phyloP scores from a whole-genome alignment of 2,329 filamentous ascomycete genomes.

The Curvularia lunata region DNA sequence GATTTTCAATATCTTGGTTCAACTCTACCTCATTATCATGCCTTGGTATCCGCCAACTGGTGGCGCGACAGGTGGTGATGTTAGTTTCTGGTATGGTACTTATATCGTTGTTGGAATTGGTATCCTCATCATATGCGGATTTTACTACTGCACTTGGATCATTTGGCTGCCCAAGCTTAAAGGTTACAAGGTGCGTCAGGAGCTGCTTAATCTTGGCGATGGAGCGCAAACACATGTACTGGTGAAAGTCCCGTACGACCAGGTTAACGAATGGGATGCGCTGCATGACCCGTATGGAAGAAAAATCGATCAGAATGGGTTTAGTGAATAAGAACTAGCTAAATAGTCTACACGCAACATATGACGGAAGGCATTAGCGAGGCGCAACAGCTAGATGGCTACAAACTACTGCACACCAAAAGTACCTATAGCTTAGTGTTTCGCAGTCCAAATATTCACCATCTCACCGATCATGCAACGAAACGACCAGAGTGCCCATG shows the following conservation, averaged over 20 bases:
- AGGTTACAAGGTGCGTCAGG: neutral
- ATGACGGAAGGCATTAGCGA: too few relatives aligned
- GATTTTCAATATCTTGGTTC: slow-evolving; percentile 33
- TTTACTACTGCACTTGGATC: slow-evolving; percentile 42
- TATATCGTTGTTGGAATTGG: slow-evolving; percentile 69
- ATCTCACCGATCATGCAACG: too few relatives aligned
- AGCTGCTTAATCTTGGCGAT: neutral
- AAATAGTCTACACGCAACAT: too few relatives aligned
- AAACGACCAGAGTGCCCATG: too few relatives aligned
- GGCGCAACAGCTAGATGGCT: too few relatives aligned
- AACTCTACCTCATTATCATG: slow-evolving; percentile 63
- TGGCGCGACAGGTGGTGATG: slow-evolving; percentile 54
- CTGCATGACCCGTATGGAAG: too few relatives aligned
- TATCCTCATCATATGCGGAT: slow-evolving; percentile 26
- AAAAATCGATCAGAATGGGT: too few relatives aligned
- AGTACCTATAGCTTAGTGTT: too few relatives aligned
- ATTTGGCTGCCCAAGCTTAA: slow-evolving; percentile 1
- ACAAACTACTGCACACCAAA: too few relatives aligned
- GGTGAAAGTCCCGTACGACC: neutral
- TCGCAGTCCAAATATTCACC: too few relatives aligned
- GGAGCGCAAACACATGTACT: slow-evolving; percentile 1
- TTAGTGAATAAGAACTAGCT: too few relatives aligned
- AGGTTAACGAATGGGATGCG: neutral
- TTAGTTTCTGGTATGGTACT: slow-evolving; percentile 76
- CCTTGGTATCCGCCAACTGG: slow-evolving; percentile 72